Evolutionary conservation across 1,139 yeast genomes (phyloP), one percentile per base, ranked within the genome.

Genomic region (Saccharomyces pastorianus): DNA sequence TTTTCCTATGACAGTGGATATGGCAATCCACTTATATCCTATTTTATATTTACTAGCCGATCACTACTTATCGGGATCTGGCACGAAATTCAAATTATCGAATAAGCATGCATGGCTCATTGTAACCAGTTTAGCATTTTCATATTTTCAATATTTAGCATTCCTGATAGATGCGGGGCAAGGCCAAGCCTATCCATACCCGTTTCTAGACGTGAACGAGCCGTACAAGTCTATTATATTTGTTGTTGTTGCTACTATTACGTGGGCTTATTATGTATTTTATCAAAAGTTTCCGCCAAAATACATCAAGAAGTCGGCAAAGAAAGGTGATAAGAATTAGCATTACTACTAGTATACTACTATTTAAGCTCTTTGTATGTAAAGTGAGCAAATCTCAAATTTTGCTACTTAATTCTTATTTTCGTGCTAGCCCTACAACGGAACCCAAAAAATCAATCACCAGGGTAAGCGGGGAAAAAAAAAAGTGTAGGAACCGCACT

Each of bases 181-280:
- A 46, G 77, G 77, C 2, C 85, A 80, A 8, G 73, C 71, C 2
- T 84, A 80, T 62, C 93, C 93, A 0, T 85, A 85, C 64, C 85
- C 83, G 11, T 85, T 85, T 63, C 70, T 85, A 65, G 79, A 83
- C 62, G 84, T 79, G 9, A 72, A 71, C 7, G 77, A 73, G 32
- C 69, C 70, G 4, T 66, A 69, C 31, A 73, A 86, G 55, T 67
- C 73, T 2, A 56, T 74, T 20, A 78, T 84, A n/a, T 84, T 84
- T 64, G 70, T 65, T 1, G 62, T 71, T 7, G 79, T 84, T 14
- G 80, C 81, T 0, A 55, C 74, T 4, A 61, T 77, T 17, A 84
- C 81, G 0, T 80, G 73, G 58, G 52, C 60, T 7, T 62, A 64
- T 53, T 72, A 66, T 54, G 50, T 56, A 9, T 5, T 58, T 3